A percentile compares a stretch with the other conserved stretches of the same genome.
Evolutionary conservation across 768 basidiomycete genomes (phyloP).

Genomic region (Termitomyces sp.): DNA sequence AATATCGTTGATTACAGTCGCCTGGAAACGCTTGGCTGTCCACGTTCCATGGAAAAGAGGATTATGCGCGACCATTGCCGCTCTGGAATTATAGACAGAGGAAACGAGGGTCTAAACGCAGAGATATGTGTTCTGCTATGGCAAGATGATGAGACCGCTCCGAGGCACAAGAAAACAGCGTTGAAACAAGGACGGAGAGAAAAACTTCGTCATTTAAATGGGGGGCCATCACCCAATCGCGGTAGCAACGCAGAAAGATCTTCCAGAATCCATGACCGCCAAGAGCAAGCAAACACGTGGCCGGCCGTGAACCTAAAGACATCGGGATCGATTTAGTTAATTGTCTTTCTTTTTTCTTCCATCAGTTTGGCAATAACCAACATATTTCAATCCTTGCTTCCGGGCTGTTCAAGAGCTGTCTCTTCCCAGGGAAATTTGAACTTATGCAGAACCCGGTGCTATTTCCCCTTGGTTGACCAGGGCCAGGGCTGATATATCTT

Average conservation of each 20-base stretch:
- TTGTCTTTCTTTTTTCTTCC: too few species aligned
- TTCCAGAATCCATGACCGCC: background rate
- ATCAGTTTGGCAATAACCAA: background rate
- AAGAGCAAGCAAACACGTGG: background rate
- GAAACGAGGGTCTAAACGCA: background rate
- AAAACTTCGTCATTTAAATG: constrained; percentile 5
- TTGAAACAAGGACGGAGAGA: background rate
- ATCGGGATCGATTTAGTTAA: too few species aligned
- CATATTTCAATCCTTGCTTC: background rate
- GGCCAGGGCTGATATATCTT: background rate
- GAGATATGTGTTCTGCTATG: background rate
- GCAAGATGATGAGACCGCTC: background rate
- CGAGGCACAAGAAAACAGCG: background rate
- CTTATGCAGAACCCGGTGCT: background rate
- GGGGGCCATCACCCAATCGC: constrained; percentile 10
- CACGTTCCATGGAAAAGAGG: constrained; percentile 42
- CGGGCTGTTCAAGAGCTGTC: background rate
- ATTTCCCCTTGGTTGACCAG: background rate
- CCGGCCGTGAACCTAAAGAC: too few species aligned
- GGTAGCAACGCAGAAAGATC: constrained; percentile 11
- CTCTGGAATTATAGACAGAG: background rate
- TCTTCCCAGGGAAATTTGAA: background rate
- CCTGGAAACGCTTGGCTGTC: constrained; percentile 45
- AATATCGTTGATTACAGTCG: constrained; percentile 61
- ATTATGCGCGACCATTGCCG: constrained; percentile 35